phyloP scores from a whole-genome alignment of 352 stramenopile genomes.

The Globisporangium abappressorium region DNA sequence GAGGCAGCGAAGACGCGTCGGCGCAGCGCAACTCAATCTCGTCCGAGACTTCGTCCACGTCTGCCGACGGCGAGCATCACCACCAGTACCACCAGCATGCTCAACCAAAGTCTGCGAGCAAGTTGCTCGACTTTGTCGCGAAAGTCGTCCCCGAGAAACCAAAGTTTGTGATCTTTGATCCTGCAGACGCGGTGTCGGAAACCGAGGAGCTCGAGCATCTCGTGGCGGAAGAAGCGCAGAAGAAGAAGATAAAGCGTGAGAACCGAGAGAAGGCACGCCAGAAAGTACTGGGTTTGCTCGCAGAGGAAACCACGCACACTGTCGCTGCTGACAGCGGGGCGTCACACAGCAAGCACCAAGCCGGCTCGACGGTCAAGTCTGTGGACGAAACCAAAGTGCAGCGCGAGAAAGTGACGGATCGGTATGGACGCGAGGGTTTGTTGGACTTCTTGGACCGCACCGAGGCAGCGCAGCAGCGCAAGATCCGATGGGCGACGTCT shows the following conservation, averaged over 20 bases:
- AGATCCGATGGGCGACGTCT: conserved; percentile 22
- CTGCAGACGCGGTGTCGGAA: conserved; percentile 33
- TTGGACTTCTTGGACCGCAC: conserved; percentile 45
- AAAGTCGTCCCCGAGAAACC: conserved; percentile 48
- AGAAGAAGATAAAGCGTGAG: conserved; percentile 44
- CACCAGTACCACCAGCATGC: background rate
- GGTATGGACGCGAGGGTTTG: conserved; percentile 49
- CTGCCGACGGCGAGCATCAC: background rate
- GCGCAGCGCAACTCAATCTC: conserved; percentile 23
- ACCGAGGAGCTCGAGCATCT: conserved; percentile 37
- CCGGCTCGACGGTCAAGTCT: conserved; percentile 41
- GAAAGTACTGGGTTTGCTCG: conserved; percentile 45
- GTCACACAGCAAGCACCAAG: conserved; percentile 8
- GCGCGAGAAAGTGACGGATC: conserved; percentile 44
- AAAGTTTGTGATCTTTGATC: conserved; percentile 55
- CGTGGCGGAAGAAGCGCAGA: conserved; percentile 36
- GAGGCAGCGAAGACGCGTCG: conserved; percentile 13
- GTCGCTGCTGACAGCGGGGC: conserved; percentile 9
- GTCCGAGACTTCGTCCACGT: conserved; percentile 22
- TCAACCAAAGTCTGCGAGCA: conserved; percentile 21
- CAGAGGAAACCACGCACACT: conserved; percentile 33
- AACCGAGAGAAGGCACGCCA: conserved; percentile 41
- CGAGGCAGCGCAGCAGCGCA: conserved; percentile 23
- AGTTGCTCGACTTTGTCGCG: conserved; percentile 55
- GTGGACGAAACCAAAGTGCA: conserved; percentile 49